Evolutionary conservation across 371 early-diverging fungal species (phyloP).

Genomic region (Mortierella polycephala): DNA sequence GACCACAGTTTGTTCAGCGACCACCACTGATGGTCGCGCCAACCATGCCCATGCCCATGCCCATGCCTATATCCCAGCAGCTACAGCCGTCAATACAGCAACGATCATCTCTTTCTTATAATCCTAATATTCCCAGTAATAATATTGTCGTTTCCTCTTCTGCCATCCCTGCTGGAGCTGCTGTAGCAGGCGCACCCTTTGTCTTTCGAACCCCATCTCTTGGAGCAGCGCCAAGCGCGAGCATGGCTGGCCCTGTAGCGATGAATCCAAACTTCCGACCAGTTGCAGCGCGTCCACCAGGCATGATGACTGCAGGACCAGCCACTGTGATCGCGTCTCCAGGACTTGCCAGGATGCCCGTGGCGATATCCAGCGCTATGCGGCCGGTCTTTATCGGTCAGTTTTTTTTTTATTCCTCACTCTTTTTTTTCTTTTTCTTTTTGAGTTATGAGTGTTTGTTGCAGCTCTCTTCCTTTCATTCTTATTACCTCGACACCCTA

Average conservation of each 20-base stretch:
- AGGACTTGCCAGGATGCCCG: conserved; percentile 39
- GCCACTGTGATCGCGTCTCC: conserved; percentile 40
- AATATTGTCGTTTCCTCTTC: conserved; percentile 13
- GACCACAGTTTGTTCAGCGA: conserved; percentile 33
- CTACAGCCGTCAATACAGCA: conserved; percentile 11
- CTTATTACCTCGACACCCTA: too few relatives aligned
- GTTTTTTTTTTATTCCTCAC: neutral
- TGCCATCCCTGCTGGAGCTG: conserved; percentile 10
- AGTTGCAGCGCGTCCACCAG: conserved; percentile 34
- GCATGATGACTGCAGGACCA: conserved; percentile 33
- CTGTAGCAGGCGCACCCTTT: conserved; percentile 10
- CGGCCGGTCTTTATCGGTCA: conserved; percentile 50
- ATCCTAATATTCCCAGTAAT: conserved; percentile 23
- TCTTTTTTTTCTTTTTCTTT: neutral
- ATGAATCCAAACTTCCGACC: conserved; percentile 25
- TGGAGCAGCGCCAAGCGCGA: conserved; percentile 36
- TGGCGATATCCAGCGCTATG: conserved; percentile 14
- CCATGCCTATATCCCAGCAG: conserved; percentile 14
- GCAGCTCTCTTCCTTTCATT: neutral
- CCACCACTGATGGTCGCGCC: conserved; percentile 34
- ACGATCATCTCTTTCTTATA: conserved; percentile 13
- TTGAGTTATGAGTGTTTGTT: neutral
- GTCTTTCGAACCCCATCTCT: conserved; percentile 40
- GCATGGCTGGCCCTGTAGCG: conserved; percentile 6
- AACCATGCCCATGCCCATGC: conserved; percentile 25